Conservation (phyloP, 805 yeast species). For the Wickerhamomyces sydowiorum region DNA sequence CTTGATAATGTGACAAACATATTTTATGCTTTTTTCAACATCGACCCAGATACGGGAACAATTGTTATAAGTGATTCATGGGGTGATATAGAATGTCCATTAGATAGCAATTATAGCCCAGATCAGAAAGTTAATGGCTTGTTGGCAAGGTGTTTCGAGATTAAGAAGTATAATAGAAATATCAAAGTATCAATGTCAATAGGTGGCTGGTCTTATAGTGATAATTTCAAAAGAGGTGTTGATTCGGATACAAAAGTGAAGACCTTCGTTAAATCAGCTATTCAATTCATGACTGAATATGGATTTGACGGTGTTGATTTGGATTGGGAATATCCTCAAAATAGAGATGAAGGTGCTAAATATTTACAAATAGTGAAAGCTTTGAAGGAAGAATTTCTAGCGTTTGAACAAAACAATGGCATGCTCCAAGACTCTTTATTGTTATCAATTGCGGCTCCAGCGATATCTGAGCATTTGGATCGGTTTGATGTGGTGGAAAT, state of each 20-base stretch:
- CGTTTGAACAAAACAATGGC: slow-evolving; percentile 27
- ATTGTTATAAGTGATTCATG: slow-evolving; percentile 54
- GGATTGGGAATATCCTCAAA: slow-evolving; percentile 89
- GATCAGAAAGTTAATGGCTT: slow-evolving; percentile 31
- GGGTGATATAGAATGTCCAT: slow-evolving; percentile 50
- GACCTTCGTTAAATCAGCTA: slow-evolving; percentile 45
- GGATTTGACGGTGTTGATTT: slow-evolving; percentile 89
- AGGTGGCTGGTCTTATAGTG: slow-evolving; percentile 72
- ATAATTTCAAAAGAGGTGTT: slow-evolving; percentile 41
- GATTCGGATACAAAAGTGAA: slow-evolving; percentile 31
- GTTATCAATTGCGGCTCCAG: slow-evolving; percentile 76
- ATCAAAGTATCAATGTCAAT: slow-evolving; percentile 65
- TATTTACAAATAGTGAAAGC: slow-evolving; percentile 37
- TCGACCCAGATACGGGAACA: slow-evolving; percentile 48
- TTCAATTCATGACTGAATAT: slow-evolving; percentile 40
- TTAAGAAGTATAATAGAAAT: slow-evolving; percentile 36
- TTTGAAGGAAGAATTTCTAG: slow-evolving; percentile 35
- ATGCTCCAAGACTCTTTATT: slow-evolving; percentile 28
- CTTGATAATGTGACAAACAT: slow-evolving; percentile 53
- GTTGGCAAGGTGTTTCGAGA: slow-evolving; percentile 39
- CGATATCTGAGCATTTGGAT: slow-evolving; percentile 39
- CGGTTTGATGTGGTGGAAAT: slow-evolving; percentile 44
- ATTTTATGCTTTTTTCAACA: slow-evolving; percentile 69
- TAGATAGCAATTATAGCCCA: slow-evolving; percentile 13
- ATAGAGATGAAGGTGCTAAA: slow-evolving; percentile 34